Conservation (phyloP, 225 moss, liverwort and hornwort species). For the Asterella californica region DNA sequence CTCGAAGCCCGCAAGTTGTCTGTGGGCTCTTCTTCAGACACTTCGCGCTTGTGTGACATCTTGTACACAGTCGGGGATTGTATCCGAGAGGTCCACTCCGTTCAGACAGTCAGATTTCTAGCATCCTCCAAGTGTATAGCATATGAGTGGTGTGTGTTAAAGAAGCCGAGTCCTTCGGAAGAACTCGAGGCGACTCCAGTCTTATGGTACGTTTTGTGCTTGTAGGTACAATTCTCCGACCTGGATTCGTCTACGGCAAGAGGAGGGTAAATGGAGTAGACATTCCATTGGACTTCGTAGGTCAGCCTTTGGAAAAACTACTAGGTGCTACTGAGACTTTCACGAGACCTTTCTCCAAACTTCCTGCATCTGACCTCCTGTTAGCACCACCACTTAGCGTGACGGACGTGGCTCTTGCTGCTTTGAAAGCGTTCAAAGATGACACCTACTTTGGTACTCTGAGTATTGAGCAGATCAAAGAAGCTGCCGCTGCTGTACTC, state of each 20-base stretch:
- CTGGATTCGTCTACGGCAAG: conserved; percentile 75
- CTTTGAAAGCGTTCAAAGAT: conserved; percentile 47
- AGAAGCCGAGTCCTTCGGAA: not conserved
- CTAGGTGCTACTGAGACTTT: conserved; percentile 49
- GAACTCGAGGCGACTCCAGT: too few relatives aligned
- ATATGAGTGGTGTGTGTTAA: too few relatives aligned
- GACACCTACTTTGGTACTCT: conserved; percentile 62
- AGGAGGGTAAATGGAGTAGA: conserved; percentile 71
- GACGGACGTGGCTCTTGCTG: conserved; percentile 75
- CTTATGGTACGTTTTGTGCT: not conserved
- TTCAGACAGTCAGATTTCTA: not conserved
- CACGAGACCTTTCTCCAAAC: conserved; percentile 57
- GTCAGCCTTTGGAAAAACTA: conserved; percentile 63
- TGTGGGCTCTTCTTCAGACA: too few relatives aligned
- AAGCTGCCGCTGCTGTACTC: conserved; percentile 42
- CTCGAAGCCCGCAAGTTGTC: not conserved
- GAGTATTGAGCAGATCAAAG: conserved; percentile 72
- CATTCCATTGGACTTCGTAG: conserved; percentile 60
- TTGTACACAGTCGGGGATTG: too few relatives aligned
- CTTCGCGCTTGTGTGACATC: too few relatives aligned
- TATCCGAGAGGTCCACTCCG: too few relatives aligned
- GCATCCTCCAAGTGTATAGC: not conserved
- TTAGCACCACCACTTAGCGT: conserved; percentile 74
- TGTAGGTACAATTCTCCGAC: conserved; percentile 71
- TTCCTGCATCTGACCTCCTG: conserved; percentile 78